phyloP scores from a whole-genome alignment of 2,329 filamentous ascomycete species.

The Diaporthe sp. region DNA sequence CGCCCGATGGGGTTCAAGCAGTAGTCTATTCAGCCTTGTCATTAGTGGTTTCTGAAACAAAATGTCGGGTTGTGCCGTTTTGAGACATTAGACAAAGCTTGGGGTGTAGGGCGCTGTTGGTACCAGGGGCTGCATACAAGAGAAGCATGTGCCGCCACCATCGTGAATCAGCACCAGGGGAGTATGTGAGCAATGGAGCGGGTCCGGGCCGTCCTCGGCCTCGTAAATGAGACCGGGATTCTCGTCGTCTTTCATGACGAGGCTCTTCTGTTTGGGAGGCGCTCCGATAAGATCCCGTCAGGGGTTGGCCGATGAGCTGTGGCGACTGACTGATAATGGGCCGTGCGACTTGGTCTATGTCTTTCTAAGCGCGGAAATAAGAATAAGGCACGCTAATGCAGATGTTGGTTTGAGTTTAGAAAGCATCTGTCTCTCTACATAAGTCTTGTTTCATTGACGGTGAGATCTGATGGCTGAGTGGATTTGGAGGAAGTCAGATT shows the following conservation, averaged over 20 bases:
- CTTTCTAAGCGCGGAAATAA: background rate
- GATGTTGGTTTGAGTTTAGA: background rate
- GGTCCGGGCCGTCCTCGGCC: slow-evolving; percentile 35
- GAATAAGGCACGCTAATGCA: slow-evolving; percentile 1
- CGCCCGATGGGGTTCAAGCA: slow-evolving; percentile 64
- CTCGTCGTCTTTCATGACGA: slow-evolving; percentile 29
- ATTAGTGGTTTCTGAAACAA: background rate
- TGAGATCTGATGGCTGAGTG: background rate
- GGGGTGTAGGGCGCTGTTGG: too few relatives aligned
- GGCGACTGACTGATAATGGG: background rate
- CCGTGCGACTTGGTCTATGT: background rate
- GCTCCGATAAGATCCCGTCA: background rate
- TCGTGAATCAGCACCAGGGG: slow-evolving; percentile 72
- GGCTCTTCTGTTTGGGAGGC: background rate
- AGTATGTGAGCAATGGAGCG: background rate
- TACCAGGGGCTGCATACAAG: slow-evolving; percentile 38
- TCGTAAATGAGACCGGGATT: slow-evolving; percentile 39
- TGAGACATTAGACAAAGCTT: background rate
- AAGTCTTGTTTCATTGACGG: background rate
- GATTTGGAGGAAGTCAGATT: background rate
- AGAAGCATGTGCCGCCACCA: slow-evolving; percentile 71
- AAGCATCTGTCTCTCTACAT: background rate
- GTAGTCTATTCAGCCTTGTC: slow-evolving; percentile 56
- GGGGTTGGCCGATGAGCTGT: background rate
- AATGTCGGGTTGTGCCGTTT: too few relatives aligned